These are phyloP conservation scores for Tephrocybe sp. DNA, from an alignment of 768 basidiomycete species.

Conservation along the genomic window DNA sequence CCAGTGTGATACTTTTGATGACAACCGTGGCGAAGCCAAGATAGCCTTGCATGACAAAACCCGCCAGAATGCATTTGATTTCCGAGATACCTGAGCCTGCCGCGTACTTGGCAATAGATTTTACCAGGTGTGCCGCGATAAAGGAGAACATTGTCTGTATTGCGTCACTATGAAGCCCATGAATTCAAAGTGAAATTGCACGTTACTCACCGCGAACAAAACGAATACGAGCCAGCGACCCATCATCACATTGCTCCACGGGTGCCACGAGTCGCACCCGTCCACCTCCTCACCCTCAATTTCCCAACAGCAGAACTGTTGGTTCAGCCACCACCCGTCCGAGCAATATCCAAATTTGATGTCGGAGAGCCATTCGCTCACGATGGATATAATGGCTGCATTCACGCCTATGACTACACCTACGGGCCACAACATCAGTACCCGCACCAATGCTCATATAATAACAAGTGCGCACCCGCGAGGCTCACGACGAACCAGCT, in stretches of 20 bases:
- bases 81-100: slow-evolving; percentile 98
- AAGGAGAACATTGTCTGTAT: slow-evolving; percentile 80
- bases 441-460: background rate
- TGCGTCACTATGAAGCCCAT: slow-evolving; percentile 5
- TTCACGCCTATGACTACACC: slow-evolving; percentile 91
- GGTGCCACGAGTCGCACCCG: slow-evolving; percentile 88
- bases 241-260: slow-evolving; percentile 75
- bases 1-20: slow-evolving; percentile 93
- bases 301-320: slow-evolving; percentile 99
- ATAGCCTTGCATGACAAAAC: slow-evolving; percentile 97
- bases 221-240: slow-evolving; percentile 88
- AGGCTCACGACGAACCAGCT: slow-evolving; percentile 91
- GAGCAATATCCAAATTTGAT: slow-evolving; percentile 97
- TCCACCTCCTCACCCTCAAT: slow-evolving; percentile 79
- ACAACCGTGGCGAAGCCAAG: slow-evolving; percentile 86
- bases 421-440: slow-evolving; percentile 29
- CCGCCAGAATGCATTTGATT: slow-evolving; percentile 96
- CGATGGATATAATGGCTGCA: slow-evolving; percentile 92
- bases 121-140: slow-evolving; percentile 86
- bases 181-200: background rate
- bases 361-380: slow-evolving; percentile 97
- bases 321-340: slow-evolving; percentile 98
- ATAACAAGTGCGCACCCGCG: slow-evolving; percentile 58
- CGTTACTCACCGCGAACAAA: slow-evolving; percentile 74
- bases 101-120: slow-evolving; percentile 88